These are phyloP conservation scores for Tulasnella calospora DNA, from an alignment of 768 basidiomycete genomes.

Conservation along the genomic window DNA sequence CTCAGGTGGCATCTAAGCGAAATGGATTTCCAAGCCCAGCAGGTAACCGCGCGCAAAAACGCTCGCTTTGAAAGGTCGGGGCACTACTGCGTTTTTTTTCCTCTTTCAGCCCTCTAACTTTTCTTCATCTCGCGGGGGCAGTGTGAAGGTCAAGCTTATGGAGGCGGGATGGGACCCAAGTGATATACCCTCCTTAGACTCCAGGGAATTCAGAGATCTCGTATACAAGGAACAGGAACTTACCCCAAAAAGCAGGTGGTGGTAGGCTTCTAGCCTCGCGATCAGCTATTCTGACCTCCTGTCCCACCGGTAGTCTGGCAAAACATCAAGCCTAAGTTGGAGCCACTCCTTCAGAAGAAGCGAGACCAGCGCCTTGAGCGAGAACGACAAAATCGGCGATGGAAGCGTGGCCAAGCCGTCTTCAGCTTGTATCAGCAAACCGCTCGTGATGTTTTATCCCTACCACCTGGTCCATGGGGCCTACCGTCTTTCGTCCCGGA, in stretches of 20 bases:
- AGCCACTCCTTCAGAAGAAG: neutral
- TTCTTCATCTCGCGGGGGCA: neutral
- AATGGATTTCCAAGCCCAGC: neutral
- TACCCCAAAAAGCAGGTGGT: neutral
- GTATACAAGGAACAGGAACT: neutral
- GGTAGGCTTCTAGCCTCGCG: neutral
- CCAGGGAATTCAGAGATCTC: neutral
- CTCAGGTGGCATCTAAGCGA: neutral
- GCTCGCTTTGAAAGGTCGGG: neutral
- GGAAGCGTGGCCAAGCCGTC: neutral
- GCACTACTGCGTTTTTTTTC: neutral
- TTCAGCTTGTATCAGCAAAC: neutral
- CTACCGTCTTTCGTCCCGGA: neutral
- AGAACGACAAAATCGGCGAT: neutral
- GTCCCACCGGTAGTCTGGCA: neutral
- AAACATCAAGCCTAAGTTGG: neutral
- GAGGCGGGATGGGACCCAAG: neutral
- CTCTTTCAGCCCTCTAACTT: neutral
- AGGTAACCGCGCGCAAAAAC: neutral
- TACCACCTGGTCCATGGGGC: neutral
- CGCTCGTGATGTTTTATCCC: neutral
- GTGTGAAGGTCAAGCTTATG: neutral
- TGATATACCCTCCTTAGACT: neutral
- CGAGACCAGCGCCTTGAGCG: neutral
- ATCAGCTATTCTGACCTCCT: neutral